These are phyloP conservation scores for Talaromyces verruculosus DNA, from an alignment of 2,329 filamentous ascomycete genomes.

Conservation along the genomic window DNA sequence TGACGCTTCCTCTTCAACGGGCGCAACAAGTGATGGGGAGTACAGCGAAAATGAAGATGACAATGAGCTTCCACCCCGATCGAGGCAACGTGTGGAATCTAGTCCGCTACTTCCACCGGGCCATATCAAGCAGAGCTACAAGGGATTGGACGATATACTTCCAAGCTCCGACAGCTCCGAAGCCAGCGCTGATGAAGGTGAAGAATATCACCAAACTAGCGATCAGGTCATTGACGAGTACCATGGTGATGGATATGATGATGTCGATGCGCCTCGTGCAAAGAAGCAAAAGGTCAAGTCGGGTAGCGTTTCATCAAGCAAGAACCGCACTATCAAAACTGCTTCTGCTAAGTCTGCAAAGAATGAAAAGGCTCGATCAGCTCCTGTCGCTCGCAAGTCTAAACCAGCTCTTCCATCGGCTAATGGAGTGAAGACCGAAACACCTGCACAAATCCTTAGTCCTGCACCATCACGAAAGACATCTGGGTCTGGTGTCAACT, in stretches of 20 bases:
- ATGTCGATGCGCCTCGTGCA: conserved; percentile 44
- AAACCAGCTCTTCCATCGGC: conserved; percentile 9
- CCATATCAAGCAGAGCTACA: conserved; percentile 48
- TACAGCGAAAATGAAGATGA: conserved; percentile 62
- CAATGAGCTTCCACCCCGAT: conserved; percentile 49
- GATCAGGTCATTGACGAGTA: conserved; percentile 57
- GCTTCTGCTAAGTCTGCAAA: conserved; percentile 32
- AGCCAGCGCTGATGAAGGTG: conserved; percentile 62
- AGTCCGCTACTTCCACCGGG: conserved; percentile 48
- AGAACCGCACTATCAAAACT: conserved; percentile 33
- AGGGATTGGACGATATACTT: conserved; percentile 53
- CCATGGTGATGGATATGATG: conserved; percentile 45
- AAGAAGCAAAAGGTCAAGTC: conserved; percentile 56
- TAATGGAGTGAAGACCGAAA: conserved; percentile 31
- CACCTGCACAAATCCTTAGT: conserved; percentile 32
- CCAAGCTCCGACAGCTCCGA: conserved; percentile 60
- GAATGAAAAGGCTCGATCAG: conserved; percentile 37
- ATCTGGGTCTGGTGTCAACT: conserved; percentile 59
- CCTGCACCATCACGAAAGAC: conserved; percentile 56
- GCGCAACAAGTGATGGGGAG: conserved; percentile 74
- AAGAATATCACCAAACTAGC: conserved; percentile 55
- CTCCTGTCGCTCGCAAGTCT: conserved; percentile 38
- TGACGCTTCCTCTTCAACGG: conserved; percentile 72
- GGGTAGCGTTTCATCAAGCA: conserved; percentile 32
- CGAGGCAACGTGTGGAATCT: conserved; percentile 45